These are phyloP conservation scores for Podosphaera xanthii DNA, from an alignment of 2,329 filamentous ascomycete species.

Conservation along the genomic window DNA sequence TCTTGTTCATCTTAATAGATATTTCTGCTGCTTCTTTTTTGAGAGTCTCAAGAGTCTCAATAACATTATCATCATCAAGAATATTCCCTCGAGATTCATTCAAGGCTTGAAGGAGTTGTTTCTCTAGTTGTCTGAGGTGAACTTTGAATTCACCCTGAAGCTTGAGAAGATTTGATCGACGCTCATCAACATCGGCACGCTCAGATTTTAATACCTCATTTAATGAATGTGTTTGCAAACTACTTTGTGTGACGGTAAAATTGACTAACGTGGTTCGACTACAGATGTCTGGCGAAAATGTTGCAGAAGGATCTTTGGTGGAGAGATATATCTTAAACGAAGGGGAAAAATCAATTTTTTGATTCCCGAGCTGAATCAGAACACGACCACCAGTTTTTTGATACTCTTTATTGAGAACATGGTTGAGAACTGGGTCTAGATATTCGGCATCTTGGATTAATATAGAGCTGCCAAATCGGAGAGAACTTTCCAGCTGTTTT, in stretches of 20 bases:
- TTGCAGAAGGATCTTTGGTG: constrained; percentile 85
- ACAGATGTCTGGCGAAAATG: constrained; percentile 90
- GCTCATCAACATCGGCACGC: constrained; percentile 87
- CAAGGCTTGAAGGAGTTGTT: constrained; percentile 75
- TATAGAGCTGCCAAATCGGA: constrained; percentile 95
- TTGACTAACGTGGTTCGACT: constrained; percentile 98
- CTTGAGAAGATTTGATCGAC: constrained; percentile 92
- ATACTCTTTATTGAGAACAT: constrained; percentile 98
- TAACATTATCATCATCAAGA: constrained; percentile 92
- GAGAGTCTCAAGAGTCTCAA: constrained; percentile 88
- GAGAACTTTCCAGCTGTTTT: constrained; percentile 88
- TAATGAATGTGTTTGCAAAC: constrained; percentile 88
- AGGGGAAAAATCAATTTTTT: constrained; percentile 97
- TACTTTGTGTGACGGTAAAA: constrained; percentile 97
- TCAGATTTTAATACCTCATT: constrained; percentile 96
- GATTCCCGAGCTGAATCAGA: constrained; percentile 91
- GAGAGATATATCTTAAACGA: constrained; percentile 89
- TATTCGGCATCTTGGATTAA: constrained; percentile 97
- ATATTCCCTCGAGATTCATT: constrained; percentile 97
- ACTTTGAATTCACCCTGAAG: constrained; percentile 97
- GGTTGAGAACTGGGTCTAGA: constrained; percentile 88
- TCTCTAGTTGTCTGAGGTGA: constrained; percentile 88
- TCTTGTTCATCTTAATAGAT: constrained; percentile 85
- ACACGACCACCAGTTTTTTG: constrained; percentile 96
- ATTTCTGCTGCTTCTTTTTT: constrained; percentile 97